phyloP scores from a whole-genome alignment of 2,329 filamentous ascomycete genomes.

The Akanthomyces uredinophilus region DNA sequence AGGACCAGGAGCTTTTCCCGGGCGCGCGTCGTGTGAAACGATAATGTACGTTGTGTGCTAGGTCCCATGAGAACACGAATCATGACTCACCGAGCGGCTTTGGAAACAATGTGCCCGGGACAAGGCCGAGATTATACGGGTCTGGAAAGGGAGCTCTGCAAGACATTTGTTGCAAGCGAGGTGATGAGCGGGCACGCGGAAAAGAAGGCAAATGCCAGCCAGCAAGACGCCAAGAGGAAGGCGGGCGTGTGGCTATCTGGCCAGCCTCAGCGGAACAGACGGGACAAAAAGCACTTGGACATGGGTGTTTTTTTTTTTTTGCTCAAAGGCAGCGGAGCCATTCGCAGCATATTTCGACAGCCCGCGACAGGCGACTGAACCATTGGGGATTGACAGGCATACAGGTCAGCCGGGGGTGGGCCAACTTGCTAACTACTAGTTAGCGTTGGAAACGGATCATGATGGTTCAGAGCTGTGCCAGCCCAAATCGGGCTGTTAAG shows the following conservation, averaged over 20 bases:
- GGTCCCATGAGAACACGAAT: not conserved
- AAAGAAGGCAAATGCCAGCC: not conserved
- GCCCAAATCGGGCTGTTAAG: constrained; percentile 12
- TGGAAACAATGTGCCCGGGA: not conserved
- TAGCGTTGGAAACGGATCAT: constrained; percentile 3
- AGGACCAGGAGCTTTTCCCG: not conserved
- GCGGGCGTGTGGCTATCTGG: constrained; percentile 1
- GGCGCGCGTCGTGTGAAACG: not conserved
- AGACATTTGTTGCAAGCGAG: constrained; percentile 1
- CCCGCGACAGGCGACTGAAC: not conserved
- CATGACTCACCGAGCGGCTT: constrained; percentile 11
- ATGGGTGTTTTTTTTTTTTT: not conserved
- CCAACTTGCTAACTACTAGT: not conserved
- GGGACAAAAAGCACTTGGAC: not conserved
- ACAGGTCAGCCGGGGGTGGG: not conserved
- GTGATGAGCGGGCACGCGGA: not conserved
- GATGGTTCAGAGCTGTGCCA: not conserved
- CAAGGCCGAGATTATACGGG: constrained; percentile 2
- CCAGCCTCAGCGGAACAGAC: not conserved
- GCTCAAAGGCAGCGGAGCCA: not conserved
- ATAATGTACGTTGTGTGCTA: not conserved
- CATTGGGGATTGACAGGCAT: not conserved
- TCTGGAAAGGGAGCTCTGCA: not conserved
- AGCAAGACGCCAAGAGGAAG: not conserved
- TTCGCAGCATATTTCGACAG: not conserved